Evolutionary conservation across 1,284 basidiomycete species (phyloP), one percentile per base, ranked within the genome.

Genomic region (Cryptococcus neoformans): DNA sequence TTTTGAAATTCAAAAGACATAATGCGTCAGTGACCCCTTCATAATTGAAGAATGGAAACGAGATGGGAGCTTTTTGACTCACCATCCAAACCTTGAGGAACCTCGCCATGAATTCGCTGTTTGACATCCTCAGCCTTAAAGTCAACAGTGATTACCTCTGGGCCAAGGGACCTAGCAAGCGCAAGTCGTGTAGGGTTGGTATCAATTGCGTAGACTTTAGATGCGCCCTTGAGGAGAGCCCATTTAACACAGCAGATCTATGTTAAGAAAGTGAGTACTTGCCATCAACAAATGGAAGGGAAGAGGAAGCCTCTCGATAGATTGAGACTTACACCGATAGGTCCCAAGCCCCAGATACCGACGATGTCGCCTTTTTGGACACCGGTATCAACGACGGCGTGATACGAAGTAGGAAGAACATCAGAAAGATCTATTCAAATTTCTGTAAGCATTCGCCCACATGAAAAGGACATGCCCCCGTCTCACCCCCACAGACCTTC

Each of bases 151-250:
- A 89, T 85, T 55, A 88, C 80, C n/a, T 69, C 57, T 0, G 55
- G 35, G 2, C 82, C 83, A 16, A 77, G 71, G 61, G 83, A 81
- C 50, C 83, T 65, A n/a, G 85, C 87, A 59, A 85, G 81, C 0
- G 80, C 79, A 37, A 91, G 81, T 16, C 88, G 82, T 59, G 82
- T 81, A 0, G 83, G 83, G 14, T 87, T 80, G 14, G 75, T 70
- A 75, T 90, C 88, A 69, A 91, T 86, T 4, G 81, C 85, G 63
- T 90, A 88, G 63, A 91, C 81, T 55, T 86, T 83, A 52, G 80
- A 81, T 4, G 88, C 88, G 39, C 86, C 87, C 72, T 87, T 88
- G 38, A 88, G 71, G 58, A 84, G 75, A 0, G 84, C 83, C 81
- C 83, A 90, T 54, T 81, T 80, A 21, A 83, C 82, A 44, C 79